Base-by-base conservation (phyloP, 495 filamentous ascomycete genomes). In the Penicillium paradoxum region DNA sequence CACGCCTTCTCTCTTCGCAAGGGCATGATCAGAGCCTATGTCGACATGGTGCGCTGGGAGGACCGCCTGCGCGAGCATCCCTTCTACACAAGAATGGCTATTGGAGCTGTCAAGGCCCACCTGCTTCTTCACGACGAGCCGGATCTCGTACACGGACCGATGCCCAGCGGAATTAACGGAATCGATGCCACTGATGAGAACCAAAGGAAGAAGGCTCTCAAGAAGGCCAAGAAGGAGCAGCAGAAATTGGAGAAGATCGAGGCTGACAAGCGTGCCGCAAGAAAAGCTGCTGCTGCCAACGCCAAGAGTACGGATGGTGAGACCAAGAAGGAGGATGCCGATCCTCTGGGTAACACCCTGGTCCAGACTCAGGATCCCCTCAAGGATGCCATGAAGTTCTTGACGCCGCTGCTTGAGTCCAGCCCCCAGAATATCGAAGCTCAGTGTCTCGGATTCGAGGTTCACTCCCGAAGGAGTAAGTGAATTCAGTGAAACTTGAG, bases 11-110 rank as follows among this genome's bases (percentile, higher is more conserved):
- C 91, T 7, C 75, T 97, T 6, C 79, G 91, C 9, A 97, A 97
- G 70, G 93, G 95, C 6, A 92, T 95, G 77, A 88, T 97, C 53
- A 76, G 93, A 41, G 89, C 95, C 0, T 99, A 99, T 63, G 76
- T 97, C 17, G 90, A 96, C 55, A 96, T 97, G 90, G 75, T 97
- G 21, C 83, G 88, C 53, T 99, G 93, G 93, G 92, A 97, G 62
- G 91, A 99, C 59, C 78, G 80, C 49, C 70, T 97, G 30, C 83
- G 91, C 21, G 87, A 91, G 53, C 93, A 99, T 63, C 92, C 93
- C 7, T 96, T 95, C 77, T 99, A 88, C 70, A 80, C 86, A 6
- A 78, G 90, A 19, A 87, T 90, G n/a, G 93, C 92, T 1, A 69
- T 96, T 19, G 82, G 83, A 27, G 92, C 92, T 10, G 79, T 95